Evolutionary conservation across 306 rosid genomes (phyloP), one percentile per base, ranked within the genome.

Genomic region (Casuarina glauca): DNA sequence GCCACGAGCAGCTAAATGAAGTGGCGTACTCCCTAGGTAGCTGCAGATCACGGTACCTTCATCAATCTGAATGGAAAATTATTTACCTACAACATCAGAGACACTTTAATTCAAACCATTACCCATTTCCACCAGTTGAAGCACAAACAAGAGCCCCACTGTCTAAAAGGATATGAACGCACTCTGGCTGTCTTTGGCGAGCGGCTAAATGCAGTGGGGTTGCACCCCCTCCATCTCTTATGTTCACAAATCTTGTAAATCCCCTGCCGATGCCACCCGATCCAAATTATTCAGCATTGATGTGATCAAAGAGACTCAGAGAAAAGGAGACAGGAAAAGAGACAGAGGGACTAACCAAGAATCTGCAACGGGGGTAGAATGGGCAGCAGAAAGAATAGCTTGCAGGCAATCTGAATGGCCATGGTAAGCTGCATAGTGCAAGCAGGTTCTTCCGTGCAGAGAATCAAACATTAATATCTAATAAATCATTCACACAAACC

Each of bases 391-490:
- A 76, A 94, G 91, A 82, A 94, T 86, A 69, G 84, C 90, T 79
- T 84, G 89, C 48, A 94, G 86, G 84, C 94, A 94, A 80, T 89
- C 94, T n/a, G 86, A 75, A 77, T 91, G 90, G 41, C 98, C 97
- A 81, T 87, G 80, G 77, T 85, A 91, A 48, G 98, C 92, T 35
- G 96, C 98, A 84, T 87, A 89, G 75, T 94, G 97, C 88, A 94
- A 85, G 78, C 97, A 94, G 57, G 98, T 94, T 81, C 98, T 81
- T 75, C 91, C 78, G 12, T 90, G 86, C 50, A 84, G 55, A 19
- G 96, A 85, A 85, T 94, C 98, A 82, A 94, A 94, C 96, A 90
- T 90, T 84, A 94, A 84, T 70, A 89, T 86, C 98, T 94, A 79
- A 63, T 79, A 75, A 66, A 80, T 67, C 45, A 86, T 2, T 83